A percentile compares a stretch with the other conserved stretches of the same genome.
Conservation (phyloP, 2,329 filamentous ascomycete genomes). For the Paraphaeosphaeria sporulosa region DNA sequence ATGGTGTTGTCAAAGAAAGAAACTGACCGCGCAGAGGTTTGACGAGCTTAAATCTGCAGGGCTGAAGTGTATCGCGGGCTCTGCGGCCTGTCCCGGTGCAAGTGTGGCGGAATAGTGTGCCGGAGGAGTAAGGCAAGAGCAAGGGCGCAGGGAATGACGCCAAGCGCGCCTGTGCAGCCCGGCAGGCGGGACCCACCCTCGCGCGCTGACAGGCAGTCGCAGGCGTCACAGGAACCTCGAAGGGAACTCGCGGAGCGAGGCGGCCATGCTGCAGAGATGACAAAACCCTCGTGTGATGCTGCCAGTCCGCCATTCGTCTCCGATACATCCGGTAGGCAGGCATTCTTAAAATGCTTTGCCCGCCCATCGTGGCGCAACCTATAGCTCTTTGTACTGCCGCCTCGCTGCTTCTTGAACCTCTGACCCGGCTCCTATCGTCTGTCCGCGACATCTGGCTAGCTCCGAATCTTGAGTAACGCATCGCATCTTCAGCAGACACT, state of each 20-base stretch:
- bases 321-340: conserved; percentile 35
- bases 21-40: background rate
- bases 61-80: background rate
- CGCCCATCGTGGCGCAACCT: conserved; percentile 13
- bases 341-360: conserved; percentile 17
- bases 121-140: background rate
- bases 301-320: conserved; percentile 22
- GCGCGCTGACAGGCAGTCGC: conserved; percentile 4
- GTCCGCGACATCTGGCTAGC: conserved; percentile 6
- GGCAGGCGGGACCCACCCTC: conserved; percentile 14
- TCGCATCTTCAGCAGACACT: background rate
- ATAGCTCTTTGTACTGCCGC: conserved; percentile 10
- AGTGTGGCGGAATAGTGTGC: background rate
- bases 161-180: background rate
- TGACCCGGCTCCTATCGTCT: conserved; percentile 14
- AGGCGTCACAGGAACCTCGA: conserved; percentile 17
- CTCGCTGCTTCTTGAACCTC: conserved; percentile 10
- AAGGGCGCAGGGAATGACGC: background rate
- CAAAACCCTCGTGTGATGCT: conserved; percentile 34
- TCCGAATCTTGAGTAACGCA: background rate
- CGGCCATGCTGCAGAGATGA: conserved; percentile 27
- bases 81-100: background rate
- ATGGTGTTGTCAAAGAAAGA: background rate
- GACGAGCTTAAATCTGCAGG: background rate
- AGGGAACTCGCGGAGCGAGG: conserved; percentile 30